Evolutionary conservation across 1,284 basidiomycete species (phyloP).

Genomic region (Rhodotorula sp.): DNA sequence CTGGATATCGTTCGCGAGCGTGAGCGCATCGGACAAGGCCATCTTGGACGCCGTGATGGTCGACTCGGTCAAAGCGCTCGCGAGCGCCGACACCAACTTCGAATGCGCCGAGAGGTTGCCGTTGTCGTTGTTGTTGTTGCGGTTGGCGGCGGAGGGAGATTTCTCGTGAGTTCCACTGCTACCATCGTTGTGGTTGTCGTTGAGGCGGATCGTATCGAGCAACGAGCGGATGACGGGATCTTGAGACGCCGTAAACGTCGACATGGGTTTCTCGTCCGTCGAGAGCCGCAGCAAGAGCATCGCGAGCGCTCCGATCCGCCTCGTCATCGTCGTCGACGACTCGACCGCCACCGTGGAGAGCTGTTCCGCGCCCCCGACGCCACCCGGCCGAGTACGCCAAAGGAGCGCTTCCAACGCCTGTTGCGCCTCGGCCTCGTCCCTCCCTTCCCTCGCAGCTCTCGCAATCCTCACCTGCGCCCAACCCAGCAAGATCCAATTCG

Average conservation of each 20-base stretch:
- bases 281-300: conserved; percentile 15
- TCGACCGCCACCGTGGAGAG: not conserved
- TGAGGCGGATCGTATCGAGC: too few species aligned
- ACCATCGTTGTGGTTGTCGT: too few species aligned
- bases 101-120: not conserved
- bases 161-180: too few species aligned
- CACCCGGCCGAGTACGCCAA: not conserved
- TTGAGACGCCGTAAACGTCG: not conserved
- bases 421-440: conserved; percentile 8
- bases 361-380: too few species aligned
- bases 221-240: too few species aligned
- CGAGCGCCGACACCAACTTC: conserved; percentile 6
- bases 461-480: conserved; percentile 7
- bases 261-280: not conserved
- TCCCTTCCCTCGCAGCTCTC: not conserved
- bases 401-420: conserved; percentile 10
- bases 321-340: not conserved
- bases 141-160: too few species aligned
- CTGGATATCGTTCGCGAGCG: conserved; percentile 1
- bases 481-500: not conserved
- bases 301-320: conserved; percentile 4
- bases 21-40: conserved; percentile 13
- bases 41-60: conserved; percentile 16
- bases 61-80: conserved; percentile 3
- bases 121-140: not conserved